Evolutionary conservation across 2,329 filamentous ascomycete species (phyloP).

Genomic region (Drechslerella dactyloides): DNA sequence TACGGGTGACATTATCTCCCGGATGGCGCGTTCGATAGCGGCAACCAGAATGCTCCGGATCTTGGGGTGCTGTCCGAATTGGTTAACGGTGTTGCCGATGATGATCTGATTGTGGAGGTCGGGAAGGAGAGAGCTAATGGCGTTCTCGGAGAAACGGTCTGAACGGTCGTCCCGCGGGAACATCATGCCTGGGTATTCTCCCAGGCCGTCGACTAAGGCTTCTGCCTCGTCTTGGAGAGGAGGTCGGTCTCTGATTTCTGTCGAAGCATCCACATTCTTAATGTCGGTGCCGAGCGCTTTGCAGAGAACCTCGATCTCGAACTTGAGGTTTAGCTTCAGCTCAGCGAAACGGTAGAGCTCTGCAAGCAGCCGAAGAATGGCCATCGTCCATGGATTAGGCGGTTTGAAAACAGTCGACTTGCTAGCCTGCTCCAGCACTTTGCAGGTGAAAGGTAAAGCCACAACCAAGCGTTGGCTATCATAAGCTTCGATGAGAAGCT

Average conservation of each 20-base stretch:
- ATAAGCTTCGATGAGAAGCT: slow-evolving; percentile 89
- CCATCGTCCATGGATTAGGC: slow-evolving; percentile 97
- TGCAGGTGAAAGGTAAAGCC: slow-evolving; percentile 97
- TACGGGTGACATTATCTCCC: slow-evolving; percentile 96
- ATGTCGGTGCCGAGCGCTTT: slow-evolving; percentile 91
- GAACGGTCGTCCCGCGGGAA: slow-evolving; percentile 57
- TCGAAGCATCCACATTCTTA: slow-evolving; percentile 85
- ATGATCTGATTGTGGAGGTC: slow-evolving; percentile 48
- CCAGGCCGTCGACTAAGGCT: slow-evolving; percentile 65
- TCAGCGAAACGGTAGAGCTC: slow-evolving; percentile 94
- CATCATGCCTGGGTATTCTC: slow-evolving; percentile 62
- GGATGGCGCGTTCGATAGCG: slow-evolving; percentile 86
- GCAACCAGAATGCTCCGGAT: slow-evolving; percentile 77
- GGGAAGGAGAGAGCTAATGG: slow-evolving; percentile 45
- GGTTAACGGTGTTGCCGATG: slow-evolving; percentile 54
- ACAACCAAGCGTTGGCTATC: slow-evolving; percentile 89
- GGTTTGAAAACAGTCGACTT: slow-evolving; percentile 88
- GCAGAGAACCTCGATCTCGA: slow-evolving; percentile 97
- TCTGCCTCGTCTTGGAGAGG: slow-evolving; percentile 59
- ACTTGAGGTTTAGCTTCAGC: slow-evolving; percentile 94
- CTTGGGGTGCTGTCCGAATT: slow-evolving; percentile 53
- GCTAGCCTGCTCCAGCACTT: slow-evolving; percentile 83
- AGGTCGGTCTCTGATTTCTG: slow-evolving; percentile 78
- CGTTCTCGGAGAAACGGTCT: slow-evolving; percentile 48
- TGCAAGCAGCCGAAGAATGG: slow-evolving; percentile 86